Evolutionary conservation across 306 rosid genomes (phyloP).

Genomic region (Malus domestica): ASM211411v1 NC_041805.1:4163001-4163500

Average conservation of each 20-base stretch:
- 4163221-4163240: conserved; percentile 83
- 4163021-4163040: conserved; percentile 69
- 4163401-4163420: not conserved
- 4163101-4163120: not conserved
- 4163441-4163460: not conserved
- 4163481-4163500: not conserved
- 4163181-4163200: conserved; percentile 28
- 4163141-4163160: conserved; percentile 11
- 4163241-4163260: conserved; percentile 86
- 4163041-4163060: conserved; percentile 49
- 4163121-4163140: not conserved
- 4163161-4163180: conserved; percentile 9
- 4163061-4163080: not conserved
- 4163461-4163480: not conserved
- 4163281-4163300: conserved; percentile 74
- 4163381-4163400: not conserved
- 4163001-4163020: conserved; percentile 55
- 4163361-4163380: not conserved
- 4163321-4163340: not conserved
- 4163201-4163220: conserved; percentile 85
- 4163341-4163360: too few species aligned
- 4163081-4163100: not conserved
- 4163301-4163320: conserved; percentile 44
- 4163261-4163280: conserved; percentile 75
- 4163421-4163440: not conserved